A percentile compares a stretch with the other conserved stretches of the same genome.
phyloP scores from a whole-genome alignment of 208 protist genomes.

The Naegleria gruberi region DNA sequence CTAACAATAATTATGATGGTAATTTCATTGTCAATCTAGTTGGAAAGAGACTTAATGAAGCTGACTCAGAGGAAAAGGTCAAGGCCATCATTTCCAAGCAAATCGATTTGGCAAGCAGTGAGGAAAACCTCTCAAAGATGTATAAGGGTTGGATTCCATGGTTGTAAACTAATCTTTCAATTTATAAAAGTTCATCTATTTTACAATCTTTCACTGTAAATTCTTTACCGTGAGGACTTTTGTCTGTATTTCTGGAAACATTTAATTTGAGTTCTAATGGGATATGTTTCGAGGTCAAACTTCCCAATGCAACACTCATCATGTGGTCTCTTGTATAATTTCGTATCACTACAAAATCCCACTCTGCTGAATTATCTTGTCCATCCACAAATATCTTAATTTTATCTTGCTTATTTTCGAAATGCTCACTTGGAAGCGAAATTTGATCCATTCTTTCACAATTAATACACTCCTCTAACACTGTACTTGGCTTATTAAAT shows the following conservation, averaged over 20 bases:
- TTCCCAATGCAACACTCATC: neutral
- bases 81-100: neutral
- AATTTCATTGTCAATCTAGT: neutral
- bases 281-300: neutral
- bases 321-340: neutral
- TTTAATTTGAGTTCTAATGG: neutral
- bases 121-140: neutral
- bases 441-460: too few relatives aligned
- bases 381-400: neutral
- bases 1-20: neutral
- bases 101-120: neutral
- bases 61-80: neutral
- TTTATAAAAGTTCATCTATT: too few relatives aligned
- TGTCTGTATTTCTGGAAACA: too few relatives aligned
- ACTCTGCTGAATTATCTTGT: neutral
- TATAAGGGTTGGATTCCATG: neutral
- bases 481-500: neutral
- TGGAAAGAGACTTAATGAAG: neutral
- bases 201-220: too few relatives aligned
- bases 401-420: neutral
- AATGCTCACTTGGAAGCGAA: neutral
- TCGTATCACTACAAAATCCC: neutral
- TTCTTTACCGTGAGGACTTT: too few relatives aligned
- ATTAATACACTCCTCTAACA: neutral
- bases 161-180: too few relatives aligned